Conservation (phyloP, 106 monocot genomes). For the Amphibolis antarctica region DNA sequence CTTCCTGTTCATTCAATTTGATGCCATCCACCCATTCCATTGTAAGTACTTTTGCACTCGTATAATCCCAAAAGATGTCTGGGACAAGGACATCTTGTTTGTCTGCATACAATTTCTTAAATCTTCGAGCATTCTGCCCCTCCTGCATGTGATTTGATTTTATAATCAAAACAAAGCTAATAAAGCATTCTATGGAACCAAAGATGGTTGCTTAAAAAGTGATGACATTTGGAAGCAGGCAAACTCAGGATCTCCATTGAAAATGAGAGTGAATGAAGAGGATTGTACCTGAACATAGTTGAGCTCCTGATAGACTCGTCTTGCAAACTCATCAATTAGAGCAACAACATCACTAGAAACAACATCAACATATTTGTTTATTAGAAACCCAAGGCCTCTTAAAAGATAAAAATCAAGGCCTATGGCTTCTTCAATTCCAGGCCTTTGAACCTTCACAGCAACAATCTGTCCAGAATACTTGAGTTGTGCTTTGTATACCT, state of each 20-base stretch:
- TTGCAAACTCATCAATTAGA: constrained; percentile 94
- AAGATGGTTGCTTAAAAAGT: neutral
- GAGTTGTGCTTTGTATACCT: constrained; percentile 88
- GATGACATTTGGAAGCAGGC: neutral
- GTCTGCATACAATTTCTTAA: constrained; percentile 95
- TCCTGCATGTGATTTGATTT: constrained; percentile 41
- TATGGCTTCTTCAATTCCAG: constrained; percentile 84
- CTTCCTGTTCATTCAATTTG: constrained; percentile 88
- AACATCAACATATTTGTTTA: constrained; percentile 88
- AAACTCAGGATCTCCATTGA: neutral
- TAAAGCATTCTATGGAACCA: neutral
- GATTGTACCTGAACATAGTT: constrained; percentile 90
- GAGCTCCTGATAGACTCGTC: constrained; percentile 94
- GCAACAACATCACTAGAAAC: constrained; percentile 90
- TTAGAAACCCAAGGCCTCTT: constrained; percentile 74
- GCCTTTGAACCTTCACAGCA: constrained; percentile 91
- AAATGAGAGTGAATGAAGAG: neutral
- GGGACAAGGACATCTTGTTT: constrained; percentile 90
- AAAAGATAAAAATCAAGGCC: constrained; percentile 86
- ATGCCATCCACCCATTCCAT: constrained; percentile 98
- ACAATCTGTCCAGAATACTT: constrained; percentile 75
- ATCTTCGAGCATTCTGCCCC: constrained; percentile 95
- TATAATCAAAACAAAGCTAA: neutral
- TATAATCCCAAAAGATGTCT: constrained; percentile 99
- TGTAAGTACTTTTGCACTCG: constrained; percentile 88